These are phyloP conservation scores for Cladosporium oxysporum DNA, from an alignment of 2,329 filamentous ascomycete species.

Conservation along the genomic window DNA sequence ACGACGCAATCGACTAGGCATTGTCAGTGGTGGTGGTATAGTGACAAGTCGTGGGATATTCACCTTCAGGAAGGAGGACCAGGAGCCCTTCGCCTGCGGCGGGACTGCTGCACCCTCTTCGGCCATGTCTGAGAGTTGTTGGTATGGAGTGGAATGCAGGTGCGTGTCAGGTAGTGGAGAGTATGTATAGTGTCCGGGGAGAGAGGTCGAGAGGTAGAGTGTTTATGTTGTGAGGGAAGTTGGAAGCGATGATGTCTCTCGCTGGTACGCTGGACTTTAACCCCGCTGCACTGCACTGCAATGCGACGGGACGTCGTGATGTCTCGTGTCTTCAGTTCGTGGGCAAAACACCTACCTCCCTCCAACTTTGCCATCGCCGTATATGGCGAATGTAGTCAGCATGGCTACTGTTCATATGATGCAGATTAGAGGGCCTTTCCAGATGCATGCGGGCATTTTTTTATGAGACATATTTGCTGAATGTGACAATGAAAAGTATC, in stretches of 20 bases:
- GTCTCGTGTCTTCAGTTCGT: not conserved
- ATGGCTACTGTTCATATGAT: not conserved
- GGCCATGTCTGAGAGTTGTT: conserved; percentile 2
- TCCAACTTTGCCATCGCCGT: not conserved
- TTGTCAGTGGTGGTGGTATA: conserved; percentile 5
- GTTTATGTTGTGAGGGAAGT: not conserved
- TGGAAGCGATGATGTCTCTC: conserved; percentile 3
- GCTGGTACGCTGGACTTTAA: not conserved
- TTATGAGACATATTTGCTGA: not conserved
- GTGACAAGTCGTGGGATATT: conserved; percentile 3
- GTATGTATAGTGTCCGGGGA: not conserved
- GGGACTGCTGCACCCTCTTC: conserved; percentile 50
- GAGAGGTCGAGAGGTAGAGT: not conserved
- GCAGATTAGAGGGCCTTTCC: not conserved
- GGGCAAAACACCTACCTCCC: not conserved
- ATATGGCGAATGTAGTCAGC: not conserved
- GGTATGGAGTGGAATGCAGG: not conserved
- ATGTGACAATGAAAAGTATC: not conserved
- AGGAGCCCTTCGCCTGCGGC: conserved; percentile 48
- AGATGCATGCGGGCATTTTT: not conserved
- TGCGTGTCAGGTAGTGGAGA: not conserved
- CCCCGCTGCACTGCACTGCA: not conserved
- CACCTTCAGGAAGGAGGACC: conserved; percentile 54
- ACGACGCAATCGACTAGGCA: conserved; percentile 52
- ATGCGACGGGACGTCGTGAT: not conserved